Conservation (phyloP, 768 basidiomycete species). For the Leccinum rimulosum region DNA sequence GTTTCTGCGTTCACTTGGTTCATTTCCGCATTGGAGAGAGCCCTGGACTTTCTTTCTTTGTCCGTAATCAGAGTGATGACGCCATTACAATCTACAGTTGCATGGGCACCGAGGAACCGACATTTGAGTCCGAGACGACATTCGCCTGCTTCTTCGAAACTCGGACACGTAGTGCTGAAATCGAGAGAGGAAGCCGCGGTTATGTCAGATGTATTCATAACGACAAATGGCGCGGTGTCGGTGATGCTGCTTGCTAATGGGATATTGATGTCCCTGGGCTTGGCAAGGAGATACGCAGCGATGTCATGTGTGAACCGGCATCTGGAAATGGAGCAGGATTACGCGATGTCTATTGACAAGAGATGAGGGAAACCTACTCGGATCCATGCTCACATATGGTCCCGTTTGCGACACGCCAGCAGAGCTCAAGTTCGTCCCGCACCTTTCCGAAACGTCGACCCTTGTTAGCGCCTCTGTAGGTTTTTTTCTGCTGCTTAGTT, state of each 20-base stretch:
- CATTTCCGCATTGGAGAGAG: constrained; percentile 54
- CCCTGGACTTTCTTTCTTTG: constrained; percentile 53
- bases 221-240: constrained; percentile 51
- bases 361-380: constrained; percentile 40
- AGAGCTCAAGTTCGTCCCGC: constrained; percentile 78
- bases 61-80: constrained; percentile 46
- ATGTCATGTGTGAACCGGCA: constrained; percentile 85
- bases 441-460: constrained; percentile 74
- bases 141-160: constrained; percentile 29
- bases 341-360: neutral
- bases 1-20: constrained; percentile 63
- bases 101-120: constrained; percentile 82
- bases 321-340: constrained; percentile 32
- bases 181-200: constrained; percentile 17
- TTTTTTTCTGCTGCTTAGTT: constrained; percentile 68
- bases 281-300: constrained; percentile 67
- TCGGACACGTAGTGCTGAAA: constrained; percentile 22
- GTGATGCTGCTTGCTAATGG: constrained; percentile 45
- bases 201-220: constrained; percentile 6
- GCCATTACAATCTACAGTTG: constrained; percentile 46
- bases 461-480: constrained; percentile 80
- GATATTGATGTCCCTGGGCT: constrained; percentile 69
- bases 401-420: constrained; percentile 75
- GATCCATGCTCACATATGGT: constrained; percentile 67
- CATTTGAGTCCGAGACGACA: constrained; percentile 75